Evolutionary conservation across 2,329 filamentous ascomycete genomes (phyloP).

Genomic region (Colletotrichum horii): DNA sequence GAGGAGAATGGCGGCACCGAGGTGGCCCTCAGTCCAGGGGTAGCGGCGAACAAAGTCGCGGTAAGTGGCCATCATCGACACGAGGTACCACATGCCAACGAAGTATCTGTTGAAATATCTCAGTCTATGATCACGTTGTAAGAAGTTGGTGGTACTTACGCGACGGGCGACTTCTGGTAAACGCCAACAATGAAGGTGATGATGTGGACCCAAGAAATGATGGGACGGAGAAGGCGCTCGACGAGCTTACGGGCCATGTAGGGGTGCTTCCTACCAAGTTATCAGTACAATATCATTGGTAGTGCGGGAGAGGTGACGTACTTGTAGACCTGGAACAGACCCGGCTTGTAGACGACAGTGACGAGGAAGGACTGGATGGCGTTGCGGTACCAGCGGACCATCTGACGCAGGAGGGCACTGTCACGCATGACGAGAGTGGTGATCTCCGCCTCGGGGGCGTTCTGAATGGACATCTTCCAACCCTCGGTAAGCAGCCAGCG

Average conservation of each 20-base stretch:
- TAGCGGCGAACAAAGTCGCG: slow-evolving; percentile 1
- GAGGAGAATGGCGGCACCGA: slow-evolving; percentile 12
- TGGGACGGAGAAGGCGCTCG: slow-evolving; percentile 10
- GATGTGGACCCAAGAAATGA: slow-evolving; percentile 13
- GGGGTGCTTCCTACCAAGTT: not conserved
- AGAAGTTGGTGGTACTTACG: not conserved
- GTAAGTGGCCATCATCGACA: not conserved
- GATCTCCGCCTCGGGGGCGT: slow-evolving; percentile 26
- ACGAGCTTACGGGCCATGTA: slow-evolving; percentile 23
- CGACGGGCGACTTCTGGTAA: not conserved
- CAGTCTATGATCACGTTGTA: not conserved
- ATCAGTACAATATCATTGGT: not conserved
- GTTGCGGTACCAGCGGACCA: slow-evolving; percentile 29
- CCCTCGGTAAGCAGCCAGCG: slow-evolving; percentile 29
- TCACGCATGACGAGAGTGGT: slow-evolving; percentile 25
- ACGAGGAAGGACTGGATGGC: slow-evolving; percentile 13
- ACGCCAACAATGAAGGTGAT: not conserved
- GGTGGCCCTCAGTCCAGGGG: not conserved
- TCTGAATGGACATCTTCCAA: slow-evolving; percentile 30
- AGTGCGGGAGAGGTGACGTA: not conserved
- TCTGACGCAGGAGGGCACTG: slow-evolving; percentile 23
- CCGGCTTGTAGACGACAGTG: not conserved
- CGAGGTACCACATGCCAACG: slow-evolving; percentile 5
- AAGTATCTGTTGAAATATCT: not conserved
- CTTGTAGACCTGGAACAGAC: not conserved